phyloP scores from a whole-genome alignment of 768 basidiomycete species.

The Cystofilobasidium macerans region DNA sequence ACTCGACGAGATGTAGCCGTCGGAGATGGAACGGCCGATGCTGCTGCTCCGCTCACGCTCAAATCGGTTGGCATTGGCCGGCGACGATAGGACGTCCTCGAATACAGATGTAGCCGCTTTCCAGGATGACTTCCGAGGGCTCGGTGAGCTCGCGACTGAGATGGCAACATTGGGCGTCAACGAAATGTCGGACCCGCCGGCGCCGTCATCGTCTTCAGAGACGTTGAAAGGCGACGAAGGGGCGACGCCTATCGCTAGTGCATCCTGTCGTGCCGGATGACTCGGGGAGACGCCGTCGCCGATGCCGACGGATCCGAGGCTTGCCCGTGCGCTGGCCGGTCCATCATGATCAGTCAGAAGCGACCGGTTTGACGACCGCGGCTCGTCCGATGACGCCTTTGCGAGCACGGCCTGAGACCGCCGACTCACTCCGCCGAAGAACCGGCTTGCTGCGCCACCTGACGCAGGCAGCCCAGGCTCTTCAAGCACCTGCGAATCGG shows the following conservation, averaged over 20 bases:
- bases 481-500: slow-evolving; percentile 2
- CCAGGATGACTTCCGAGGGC: not conserved
- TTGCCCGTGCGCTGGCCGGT: not conserved
- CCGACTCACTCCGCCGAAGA: not conserved
- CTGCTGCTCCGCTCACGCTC: not conserved
- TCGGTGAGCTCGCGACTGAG: too few species aligned
- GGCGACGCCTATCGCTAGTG: too few species aligned
- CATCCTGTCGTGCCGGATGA: too few species aligned
- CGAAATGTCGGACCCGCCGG: too few species aligned
- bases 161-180: too few species aligned
- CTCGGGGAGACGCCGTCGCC: too few species aligned
- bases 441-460: not conserved
- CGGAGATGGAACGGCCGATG: not conserved
- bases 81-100: not conserved
- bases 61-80: too few species aligned
- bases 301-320: not conserved
- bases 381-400: not conserved
- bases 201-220: too few species aligned
- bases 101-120: not conserved
- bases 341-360: not conserved
- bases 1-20: slow-evolving; percentile 20
- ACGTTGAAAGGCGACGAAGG: too few species aligned
- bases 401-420: not conserved
- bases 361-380: not conserved
- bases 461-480: not conserved